These are phyloP conservation scores for Macaranga tanarius DNA, from an alignment of 441 rosid species.

Conservation along the genomic window DNA sequence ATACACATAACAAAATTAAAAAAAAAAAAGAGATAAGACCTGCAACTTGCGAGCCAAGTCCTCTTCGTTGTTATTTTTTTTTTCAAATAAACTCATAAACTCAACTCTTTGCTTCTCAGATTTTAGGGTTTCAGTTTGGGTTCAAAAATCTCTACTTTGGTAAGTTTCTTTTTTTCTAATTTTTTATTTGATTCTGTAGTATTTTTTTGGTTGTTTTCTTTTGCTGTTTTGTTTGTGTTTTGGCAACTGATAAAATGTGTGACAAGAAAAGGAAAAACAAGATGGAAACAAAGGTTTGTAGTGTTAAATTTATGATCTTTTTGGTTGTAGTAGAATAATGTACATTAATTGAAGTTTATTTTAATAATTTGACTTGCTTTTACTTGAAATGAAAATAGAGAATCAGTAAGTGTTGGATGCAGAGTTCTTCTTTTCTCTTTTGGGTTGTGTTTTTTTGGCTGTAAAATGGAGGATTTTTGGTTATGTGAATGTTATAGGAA, in stretches of 20 bases:
- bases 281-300: not conserved
- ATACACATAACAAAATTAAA: slow-evolving; percentile 1
- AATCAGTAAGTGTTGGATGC: slow-evolving; percentile 6
- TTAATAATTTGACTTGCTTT: slow-evolving; percentile 16
- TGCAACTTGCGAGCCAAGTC: slow-evolving; percentile 12
- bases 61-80: too few relatives aligned
- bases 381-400: slow-evolving; percentile 10
- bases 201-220: not conserved
- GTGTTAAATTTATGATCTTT: slow-evolving; percentile 9
- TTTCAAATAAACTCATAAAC: not conserved
- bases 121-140: slow-evolving; percentile 28
- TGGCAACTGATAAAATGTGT: slow-evolving; percentile 21
- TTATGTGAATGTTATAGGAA: not conserved
- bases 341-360: not conserved
- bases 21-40: slow-evolving; percentile 19
- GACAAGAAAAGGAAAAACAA: not conserved
- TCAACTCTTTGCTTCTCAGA: slow-evolving; percentile 4
- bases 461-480: not conserved
- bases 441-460: slow-evolving; percentile 18
- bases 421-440: not conserved
- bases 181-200: not conserved
- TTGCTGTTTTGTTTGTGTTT: slow-evolving; percentile 1
- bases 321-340: not conserved
- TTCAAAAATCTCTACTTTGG: slow-evolving; percentile 25
- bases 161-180: slow-evolving; percentile 21